Percentiles rank a stretch among this genome's conserved stretches.
Evolutionary conservation across 805 yeast species (phyloP).

Genomic region (Ogataea neopini): DNA sequence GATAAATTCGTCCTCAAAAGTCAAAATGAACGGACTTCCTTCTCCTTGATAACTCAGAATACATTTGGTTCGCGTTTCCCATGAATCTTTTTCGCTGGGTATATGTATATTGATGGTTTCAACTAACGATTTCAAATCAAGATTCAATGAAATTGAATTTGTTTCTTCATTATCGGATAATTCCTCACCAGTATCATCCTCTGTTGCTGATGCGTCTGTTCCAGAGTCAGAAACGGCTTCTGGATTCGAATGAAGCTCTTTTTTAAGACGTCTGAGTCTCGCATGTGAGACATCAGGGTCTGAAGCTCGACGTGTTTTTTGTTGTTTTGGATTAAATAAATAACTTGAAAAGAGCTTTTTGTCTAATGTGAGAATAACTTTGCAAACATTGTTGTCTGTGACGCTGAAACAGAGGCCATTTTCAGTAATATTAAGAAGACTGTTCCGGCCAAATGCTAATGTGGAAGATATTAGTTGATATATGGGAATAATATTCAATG

Average conservation of each 20-base stretch:
- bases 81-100: conserved; percentile 26
- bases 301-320: neutral
- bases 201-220: conserved; percentile 1
- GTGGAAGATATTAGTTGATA: conserved; percentile 31
- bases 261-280: conserved; percentile 7
- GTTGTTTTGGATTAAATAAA: conserved; percentile 24
- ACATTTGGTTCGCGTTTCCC: conserved; percentile 41
- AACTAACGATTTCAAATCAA: conserved; percentile 48
- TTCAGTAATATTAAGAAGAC: conserved; percentile 39
- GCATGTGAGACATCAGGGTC: conserved; percentile 1
- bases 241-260: conserved; percentile 7
- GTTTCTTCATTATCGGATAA: conserved; percentile 11
- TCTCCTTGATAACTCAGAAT: conserved; percentile 49
- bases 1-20: conserved; percentile 52
- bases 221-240: conserved; percentile 2
- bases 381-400: conserved; percentile 45
- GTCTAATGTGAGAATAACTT: conserved; percentile 40
- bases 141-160: conserved; percentile 34
- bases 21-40: conserved; percentile 55
- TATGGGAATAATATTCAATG: conserved; percentile 26
- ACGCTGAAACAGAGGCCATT: conserved; percentile 56
- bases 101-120: conserved; percentile 50
- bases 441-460: conserved; percentile 32
- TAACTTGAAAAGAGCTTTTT: conserved; percentile 37
- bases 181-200: neutral